These are phyloP conservation scores for Monilinia aucupariae DNA, from an alignment of 2,329 filamentous ascomycete genomes.

Conservation along the genomic window DNA sequence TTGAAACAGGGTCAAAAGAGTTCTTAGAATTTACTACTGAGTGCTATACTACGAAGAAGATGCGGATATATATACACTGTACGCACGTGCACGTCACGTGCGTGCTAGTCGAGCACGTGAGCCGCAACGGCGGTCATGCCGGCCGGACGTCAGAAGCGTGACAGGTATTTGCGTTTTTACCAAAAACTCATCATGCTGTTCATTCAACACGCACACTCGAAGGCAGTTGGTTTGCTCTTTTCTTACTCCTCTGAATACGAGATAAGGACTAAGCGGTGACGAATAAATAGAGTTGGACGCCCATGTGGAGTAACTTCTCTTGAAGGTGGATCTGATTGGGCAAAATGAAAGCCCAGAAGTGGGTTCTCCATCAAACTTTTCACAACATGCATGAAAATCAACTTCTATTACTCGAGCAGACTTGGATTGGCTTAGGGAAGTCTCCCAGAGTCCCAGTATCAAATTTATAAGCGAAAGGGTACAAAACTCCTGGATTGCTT, in stretches of 20 bases:
- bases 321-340: neutral
- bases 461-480: neutral
- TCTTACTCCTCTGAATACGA: neutral
- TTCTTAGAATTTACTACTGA: too few relatives aligned
- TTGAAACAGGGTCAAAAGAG: too few relatives aligned
- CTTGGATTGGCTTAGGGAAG: neutral
- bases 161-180: too few relatives aligned
- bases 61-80: too few relatives aligned
- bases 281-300: neutral
- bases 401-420: too few relatives aligned
- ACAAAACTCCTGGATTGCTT: neutral
- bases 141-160: too few relatives aligned
- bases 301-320: neutral
- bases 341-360: neutral
- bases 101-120: too few relatives aligned
- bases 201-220: neutral
- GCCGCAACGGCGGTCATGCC: too few relatives aligned
- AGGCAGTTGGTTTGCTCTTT: neutral
- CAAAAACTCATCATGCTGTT: too few relatives aligned
- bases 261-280: neutral
- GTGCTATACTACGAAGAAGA: too few relatives aligned
- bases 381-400: neutral
- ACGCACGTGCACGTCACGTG: too few relatives aligned
- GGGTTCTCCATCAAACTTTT: neutral
- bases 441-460: neutral